Evolutionary conservation across 768 basidiomycete species (phyloP), one percentile per base, ranked within the genome.

Genomic region (Boletellus emodensis): DNA sequence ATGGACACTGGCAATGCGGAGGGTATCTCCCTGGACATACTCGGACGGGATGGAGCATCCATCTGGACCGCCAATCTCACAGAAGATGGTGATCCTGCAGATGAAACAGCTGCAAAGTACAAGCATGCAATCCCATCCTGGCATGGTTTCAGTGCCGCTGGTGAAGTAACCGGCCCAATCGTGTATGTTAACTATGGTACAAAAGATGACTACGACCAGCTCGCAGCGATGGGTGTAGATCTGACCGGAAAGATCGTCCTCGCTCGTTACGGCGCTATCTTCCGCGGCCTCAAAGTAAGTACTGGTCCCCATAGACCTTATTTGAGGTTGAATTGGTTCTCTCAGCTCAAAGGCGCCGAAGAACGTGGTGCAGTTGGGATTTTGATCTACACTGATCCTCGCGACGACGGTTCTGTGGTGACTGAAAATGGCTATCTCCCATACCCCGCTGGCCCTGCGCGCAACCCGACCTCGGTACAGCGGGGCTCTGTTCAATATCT

Each of bases 331-430:
- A 56, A 2, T n/a, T 59, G 50, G 11, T 40, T 38, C 22, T 13
- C 43, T 14, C 37, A 92, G 85, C 75, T 94, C 48, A 82, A 90
- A 73, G 81, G 83, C 3, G 92, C 94, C 2, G 79, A 94, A 64
- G 89, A 93, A 49, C 80, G 79, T 13, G 92, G 93, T 30, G 90
- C 90, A 3, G 75, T 73, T 24, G 93, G 84, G 32, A 74, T 84
- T 28, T 68, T 95, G 39, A 90, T 94, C 47, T 94, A 90, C 71
- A 83, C 81, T 33, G 93, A 95, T 66, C 85, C 87, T 14, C 84
- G 83, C 26, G 90, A 94, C 62, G 90, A 95, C 58, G 92, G 92
- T 4, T 78, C 72, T 45, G 85, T 91, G 18, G 89, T 84, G 1
- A 75, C 75, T 11, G 77, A 79, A 55, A 91, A 93, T 50, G 92